These are phyloP conservation scores for Tylopilus rubrobrunneus DNA, from an alignment of 768 basidiomycete genomes.

Conservation along the genomic window DNA sequence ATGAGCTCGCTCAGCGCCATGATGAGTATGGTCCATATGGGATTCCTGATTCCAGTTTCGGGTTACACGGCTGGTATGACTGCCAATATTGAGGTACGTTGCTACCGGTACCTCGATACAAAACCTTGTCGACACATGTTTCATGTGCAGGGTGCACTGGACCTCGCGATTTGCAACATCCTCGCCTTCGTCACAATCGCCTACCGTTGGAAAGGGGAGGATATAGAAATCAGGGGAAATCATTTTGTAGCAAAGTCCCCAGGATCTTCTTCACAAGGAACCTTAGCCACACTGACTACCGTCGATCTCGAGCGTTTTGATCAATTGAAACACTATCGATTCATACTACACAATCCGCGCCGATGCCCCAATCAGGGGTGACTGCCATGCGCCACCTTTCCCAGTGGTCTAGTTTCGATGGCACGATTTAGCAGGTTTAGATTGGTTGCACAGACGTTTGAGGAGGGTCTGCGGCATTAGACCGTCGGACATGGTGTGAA, in stretches of 20 bases:
- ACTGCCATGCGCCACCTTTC: background rate
- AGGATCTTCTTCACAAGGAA: background rate
- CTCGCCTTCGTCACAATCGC: slow-evolving; percentile 15
- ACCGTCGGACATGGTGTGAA: background rate
- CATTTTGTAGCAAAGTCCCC: background rate
- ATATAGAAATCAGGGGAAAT: background rate
- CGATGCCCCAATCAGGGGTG: background rate
- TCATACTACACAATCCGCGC: slow-evolving; percentile 1
- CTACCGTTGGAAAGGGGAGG: slow-evolving; percentile 4
- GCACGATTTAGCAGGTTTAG: background rate
- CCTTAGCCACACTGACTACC: slow-evolving; percentile 6
- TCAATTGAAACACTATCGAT: background rate
- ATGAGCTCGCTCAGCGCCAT: slow-evolving; percentile 9
- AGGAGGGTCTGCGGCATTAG: background rate
- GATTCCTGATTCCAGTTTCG: slow-evolving; percentile 9
- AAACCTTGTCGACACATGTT: background rate
- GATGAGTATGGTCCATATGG: slow-evolving; percentile 11
- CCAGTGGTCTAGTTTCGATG: background rate
- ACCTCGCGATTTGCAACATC: slow-evolving; percentile 14
- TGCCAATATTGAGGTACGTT: slow-evolving; percentile 13
- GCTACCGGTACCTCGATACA: background rate
- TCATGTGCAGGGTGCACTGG: slow-evolving; percentile 12
- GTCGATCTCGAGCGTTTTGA: slow-evolving; percentile 7
- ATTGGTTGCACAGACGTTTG: background rate
- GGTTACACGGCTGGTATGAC: slow-evolving; percentile 10